Conservation (phyloP, 768 basidiomycete genomes). For the Podaxis sp. region DNA sequence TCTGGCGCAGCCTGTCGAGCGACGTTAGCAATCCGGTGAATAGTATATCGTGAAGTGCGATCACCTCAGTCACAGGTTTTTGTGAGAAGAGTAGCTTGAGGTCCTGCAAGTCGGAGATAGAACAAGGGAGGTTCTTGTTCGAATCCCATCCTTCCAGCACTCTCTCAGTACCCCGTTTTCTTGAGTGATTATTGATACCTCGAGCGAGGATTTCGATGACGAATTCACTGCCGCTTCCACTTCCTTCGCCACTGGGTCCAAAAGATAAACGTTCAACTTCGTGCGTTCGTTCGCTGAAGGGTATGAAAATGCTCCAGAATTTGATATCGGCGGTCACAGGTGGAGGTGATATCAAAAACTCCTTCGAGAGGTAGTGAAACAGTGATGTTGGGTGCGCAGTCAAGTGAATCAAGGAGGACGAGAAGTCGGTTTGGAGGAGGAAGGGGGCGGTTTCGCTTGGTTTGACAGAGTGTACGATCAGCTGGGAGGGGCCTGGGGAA, state of each 20-base stretch:
- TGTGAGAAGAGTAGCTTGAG: constrained; percentile 49
- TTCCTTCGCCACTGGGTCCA: constrained; percentile 53
- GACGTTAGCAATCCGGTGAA: background rate
- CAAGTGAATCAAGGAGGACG: constrained; percentile 60
- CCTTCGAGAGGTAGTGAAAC: constrained; percentile 63
- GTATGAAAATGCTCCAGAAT: constrained; percentile 80
- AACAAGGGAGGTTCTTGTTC: constrained; percentile 35
- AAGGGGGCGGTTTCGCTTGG: constrained; percentile 51
- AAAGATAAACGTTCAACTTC: constrained; percentile 65
- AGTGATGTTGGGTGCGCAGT: constrained; percentile 72
- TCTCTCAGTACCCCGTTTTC: constrained; percentile 57
- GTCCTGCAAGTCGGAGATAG: constrained; percentile 49
- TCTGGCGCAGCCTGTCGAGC: constrained; percentile 38
- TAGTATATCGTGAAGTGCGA: too few species aligned
- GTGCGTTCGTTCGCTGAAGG: constrained; percentile 58
- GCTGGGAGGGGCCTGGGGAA: constrained; percentile 48
- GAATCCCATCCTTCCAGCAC: constrained; percentile 63
- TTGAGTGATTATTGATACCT: constrained; percentile 35
- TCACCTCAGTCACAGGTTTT: constrained; percentile 34
- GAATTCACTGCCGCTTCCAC: constrained; percentile 45
- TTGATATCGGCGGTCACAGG: constrained; percentile 60
- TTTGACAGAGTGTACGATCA: constrained; percentile 57
- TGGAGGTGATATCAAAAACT: constrained; percentile 73
- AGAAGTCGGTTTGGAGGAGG: constrained; percentile 63
- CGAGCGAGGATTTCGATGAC: constrained; percentile 64